Base-by-base conservation (phyloP, 345 rosid species). In the Carallia pectinifolia region DNA sequence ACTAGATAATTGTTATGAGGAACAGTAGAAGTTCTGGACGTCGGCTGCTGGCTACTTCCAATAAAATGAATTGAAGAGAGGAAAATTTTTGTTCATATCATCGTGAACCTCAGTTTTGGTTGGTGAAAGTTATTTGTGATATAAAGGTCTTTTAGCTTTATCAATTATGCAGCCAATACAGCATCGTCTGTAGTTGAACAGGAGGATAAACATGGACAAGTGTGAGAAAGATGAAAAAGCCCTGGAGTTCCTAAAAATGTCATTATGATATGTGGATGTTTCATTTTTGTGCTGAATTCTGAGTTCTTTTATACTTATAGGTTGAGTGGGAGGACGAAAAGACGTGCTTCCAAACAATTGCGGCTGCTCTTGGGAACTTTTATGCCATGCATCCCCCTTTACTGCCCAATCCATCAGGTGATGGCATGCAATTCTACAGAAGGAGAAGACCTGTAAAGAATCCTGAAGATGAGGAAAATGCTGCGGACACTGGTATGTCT, bases 331-430 rank as follows among this genome's bases (percentile, higher is more conserved):
- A 87, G 61, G 85, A 85, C 62, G 99, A 95, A 79, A 89, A 85
- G 81, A 80, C 61, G 71, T 94, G 99, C 79, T 81, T 94, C 63
- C 97, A 94, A 78, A 68, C 84, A 76, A 79, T 94, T 77, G 88
- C 96, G n/a, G 97, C 97, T 34, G 96, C 93, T 71, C 77, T 94
- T 44, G 98, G 93, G 52, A 90, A 90, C 62, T 94, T 94, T 77
- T 94, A 90, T 74, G 95, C 97, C 37, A 77, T 94, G 97, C 91
- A 86, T 81, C 93, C 93, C 64, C 97, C 97, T 71, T 78, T 94
- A 53, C 69, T 94, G 80, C 99, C 99, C 68, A 86, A 87, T 54
- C 97, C 97, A 60, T 83, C 87, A 29, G 93, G 93, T 50, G 91
- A 87, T 36, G 89, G 89, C 71, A 77, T 86, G 80, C 81, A 74